These are phyloP conservation scores for Silene noctiflora DNA, from an alignment of 179 eudicot genomes.

Conservation along the genomic window DNA sequence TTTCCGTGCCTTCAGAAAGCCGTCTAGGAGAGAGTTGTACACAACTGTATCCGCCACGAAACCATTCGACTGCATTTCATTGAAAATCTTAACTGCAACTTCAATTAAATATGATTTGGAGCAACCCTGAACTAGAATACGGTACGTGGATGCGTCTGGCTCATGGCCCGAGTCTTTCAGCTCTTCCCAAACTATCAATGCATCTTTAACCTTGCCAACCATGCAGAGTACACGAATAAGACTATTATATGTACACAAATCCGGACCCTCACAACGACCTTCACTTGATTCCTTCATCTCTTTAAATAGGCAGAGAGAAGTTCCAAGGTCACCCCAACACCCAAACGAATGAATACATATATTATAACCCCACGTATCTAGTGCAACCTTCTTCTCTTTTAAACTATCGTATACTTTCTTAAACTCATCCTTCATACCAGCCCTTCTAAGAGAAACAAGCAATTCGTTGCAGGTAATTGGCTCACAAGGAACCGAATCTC, in stretches of 20 bases:
- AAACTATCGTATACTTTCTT: slow-evolving; percentile 40
- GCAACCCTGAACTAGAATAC: slow-evolving; percentile 82
- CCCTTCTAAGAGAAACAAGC: slow-evolving; percentile 67
- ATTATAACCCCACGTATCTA: slow-evolving; percentile 77
- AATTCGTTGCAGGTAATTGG: slow-evolving; percentile 73
- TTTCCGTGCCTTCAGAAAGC: slow-evolving; percentile 69
- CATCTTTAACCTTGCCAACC: slow-evolving; percentile 71
- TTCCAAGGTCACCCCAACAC: slow-evolving; percentile 73
- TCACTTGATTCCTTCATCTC: slow-evolving; percentile 61
- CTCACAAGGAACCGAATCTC: slow-evolving; percentile 34
- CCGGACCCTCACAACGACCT: slow-evolving; percentile 37
- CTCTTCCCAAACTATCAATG: slow-evolving; percentile 77
- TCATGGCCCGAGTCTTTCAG: slow-evolving; percentile 78
- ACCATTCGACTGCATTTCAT: slow-evolving; percentile 77
- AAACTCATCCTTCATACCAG: slow-evolving; percentile 63
- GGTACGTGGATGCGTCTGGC: slow-evolving; percentile 80
- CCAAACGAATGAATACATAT: slow-evolving; percentile 87
- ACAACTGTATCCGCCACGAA: slow-evolving; percentile 60
- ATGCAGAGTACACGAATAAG: slow-evolving; percentile 72
- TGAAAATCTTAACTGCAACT: slow-evolving; percentile 59
- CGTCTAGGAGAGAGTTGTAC: slow-evolving; percentile 75
- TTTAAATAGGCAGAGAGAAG: slow-evolving; percentile 57
- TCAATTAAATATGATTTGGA: slow-evolving; percentile 62
- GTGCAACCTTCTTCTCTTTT: slow-evolving; percentile 41
- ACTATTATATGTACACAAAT: slow-evolving; percentile 81